Percentiles rank a stretch among this genome's conserved stretches.
Conservation (phyloP, 768 basidiomycete genomes). For the Boletus fagicola region DNA sequence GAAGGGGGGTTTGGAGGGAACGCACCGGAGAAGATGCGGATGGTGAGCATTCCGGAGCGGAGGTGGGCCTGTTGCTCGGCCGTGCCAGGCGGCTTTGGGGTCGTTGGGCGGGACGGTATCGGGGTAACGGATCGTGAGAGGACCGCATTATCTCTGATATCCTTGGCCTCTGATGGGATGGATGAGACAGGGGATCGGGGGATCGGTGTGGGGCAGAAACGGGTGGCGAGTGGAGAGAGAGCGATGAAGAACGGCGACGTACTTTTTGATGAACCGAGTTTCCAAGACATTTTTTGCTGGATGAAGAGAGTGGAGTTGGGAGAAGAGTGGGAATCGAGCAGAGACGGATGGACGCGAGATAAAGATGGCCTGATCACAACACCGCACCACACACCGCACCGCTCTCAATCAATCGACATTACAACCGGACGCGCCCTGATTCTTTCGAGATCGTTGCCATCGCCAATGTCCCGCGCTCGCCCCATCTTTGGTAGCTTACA, state of each 20-base stretch:
- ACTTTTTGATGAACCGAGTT: constrained; percentile 43
- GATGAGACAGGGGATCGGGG: constrained; percentile 3
- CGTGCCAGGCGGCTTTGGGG: constrained; percentile 58
- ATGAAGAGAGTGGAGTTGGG: background rate
- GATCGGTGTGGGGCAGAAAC: background rate
- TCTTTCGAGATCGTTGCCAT: background rate
- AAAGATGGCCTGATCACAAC: constrained; percentile 10
- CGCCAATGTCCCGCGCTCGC: background rate
- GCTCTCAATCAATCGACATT: too few relatives aligned
- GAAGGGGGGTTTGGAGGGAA: constrained; percentile 21
- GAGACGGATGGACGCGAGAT: constrained; percentile 5
- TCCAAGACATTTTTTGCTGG: constrained; percentile 55
- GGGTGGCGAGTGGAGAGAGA: background rate
- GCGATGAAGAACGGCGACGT: background rate
- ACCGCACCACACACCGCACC: constrained; percentile 7
- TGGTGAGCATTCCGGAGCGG: constrained; percentile 89
- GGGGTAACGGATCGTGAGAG: constrained; percentile 79
- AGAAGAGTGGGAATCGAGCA: background rate
- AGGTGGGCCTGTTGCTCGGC: constrained; percentile 54
- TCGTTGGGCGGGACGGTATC: constrained; percentile 77
- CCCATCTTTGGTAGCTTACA: background rate
- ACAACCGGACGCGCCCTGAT: background rate
- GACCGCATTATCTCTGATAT: constrained; percentile 65
- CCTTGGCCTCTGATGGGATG: constrained; percentile 56
- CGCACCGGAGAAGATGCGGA: constrained; percentile 91